Evolutionary conservation across 1,284 basidiomycete species (phyloP), one percentile per base, ranked within the genome.

Genomic region (Irpex sp.): DNA sequence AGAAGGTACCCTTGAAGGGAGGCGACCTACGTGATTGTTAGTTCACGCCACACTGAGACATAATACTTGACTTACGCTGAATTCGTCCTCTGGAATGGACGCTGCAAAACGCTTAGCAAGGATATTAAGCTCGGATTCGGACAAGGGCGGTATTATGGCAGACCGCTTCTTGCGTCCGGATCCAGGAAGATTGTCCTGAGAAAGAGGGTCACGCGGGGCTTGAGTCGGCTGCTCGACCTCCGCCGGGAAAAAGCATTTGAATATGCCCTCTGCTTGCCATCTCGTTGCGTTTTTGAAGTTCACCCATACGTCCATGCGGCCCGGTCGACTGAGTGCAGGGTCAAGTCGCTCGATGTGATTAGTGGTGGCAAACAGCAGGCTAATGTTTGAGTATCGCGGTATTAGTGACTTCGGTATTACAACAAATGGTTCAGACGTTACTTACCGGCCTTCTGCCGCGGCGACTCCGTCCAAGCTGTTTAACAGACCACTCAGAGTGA

Each of bases 181-280:
- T 17, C 84, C 75, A 33, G 90, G 86, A 35, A 90, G 69, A 69
- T 90, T 89, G 75, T 83, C 79, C 66, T 87, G 83, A 5, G 88
- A 86, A 33, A 64, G 62, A 15, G 82, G 72, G 68, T 88, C 85
- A 17, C 9, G 17, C 53, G 31, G 33, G 6, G 53, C 7, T 21
- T 50, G n/a, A 17, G 72, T 64, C 37, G 76, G 66, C n/a, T 72
- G 59, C 26, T 71, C 66, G 19, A 67, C 59, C 70, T 85, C 86
- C 73, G 74, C 86, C 1, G 92, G 92, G 86, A 94, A 94, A 84
- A 94, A 95, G 74, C 91, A 92, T 73, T 93, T 92, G 85, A 93
- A 95, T 72, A 93, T 92, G 59, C 90, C 91, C 75, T 93, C 90
- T 31, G 92, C 92, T 71, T 94, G 92, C 86, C 87, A 90, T 72